phyloP scores from a whole-genome alignment of 495 filamentous ascomycete species.

The Hypoxylon lenormandii region DNA sequence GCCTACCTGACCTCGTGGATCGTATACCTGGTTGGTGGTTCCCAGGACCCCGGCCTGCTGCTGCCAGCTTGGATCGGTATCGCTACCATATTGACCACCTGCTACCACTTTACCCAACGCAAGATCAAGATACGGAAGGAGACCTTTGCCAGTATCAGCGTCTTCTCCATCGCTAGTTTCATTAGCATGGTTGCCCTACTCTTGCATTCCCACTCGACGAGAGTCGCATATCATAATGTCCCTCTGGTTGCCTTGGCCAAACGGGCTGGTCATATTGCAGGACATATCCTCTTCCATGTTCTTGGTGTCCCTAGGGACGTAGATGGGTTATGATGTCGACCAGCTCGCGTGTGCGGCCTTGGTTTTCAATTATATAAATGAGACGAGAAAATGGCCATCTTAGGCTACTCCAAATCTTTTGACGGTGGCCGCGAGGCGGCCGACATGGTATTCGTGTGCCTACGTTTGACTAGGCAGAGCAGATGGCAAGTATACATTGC shows the following conservation, averaged over 20 bases:
- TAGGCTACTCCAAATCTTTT: too few relatives aligned
- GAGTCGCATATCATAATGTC: conserved; percentile 43
- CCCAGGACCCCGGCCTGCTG: conserved; percentile 79
- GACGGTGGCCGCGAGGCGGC: too few relatives aligned
- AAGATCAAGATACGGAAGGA: conserved; percentile 84
- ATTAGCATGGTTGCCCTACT: conserved; percentile 78
- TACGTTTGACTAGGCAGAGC: not conserved
- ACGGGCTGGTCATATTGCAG: conserved; percentile 35
- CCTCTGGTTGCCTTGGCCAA: conserved; percentile 45
- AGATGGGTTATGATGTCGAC: conserved; percentile 24
- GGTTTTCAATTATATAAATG: not conserved
- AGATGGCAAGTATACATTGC: not conserved
- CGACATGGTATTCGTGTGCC: not conserved
- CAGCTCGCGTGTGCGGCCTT: not conserved
- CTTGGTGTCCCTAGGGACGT: conserved; percentile 46
- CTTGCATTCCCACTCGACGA: conserved; percentile 72
- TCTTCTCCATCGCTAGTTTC: conserved; percentile 80
- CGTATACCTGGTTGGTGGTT: conserved; percentile 78
- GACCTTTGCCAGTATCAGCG: conserved; percentile 78
- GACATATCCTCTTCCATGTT: conserved; percentile 40
- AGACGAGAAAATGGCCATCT: too few relatives aligned
- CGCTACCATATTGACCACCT: conserved; percentile 78
- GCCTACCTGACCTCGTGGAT: conserved; percentile 85
- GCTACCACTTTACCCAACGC: conserved; percentile 84
- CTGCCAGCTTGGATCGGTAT: conserved; percentile 88